phyloP scores from a whole-genome alignment of 192 early-diverging fungal genomes.

The Gonapodya prolifera region DNA sequence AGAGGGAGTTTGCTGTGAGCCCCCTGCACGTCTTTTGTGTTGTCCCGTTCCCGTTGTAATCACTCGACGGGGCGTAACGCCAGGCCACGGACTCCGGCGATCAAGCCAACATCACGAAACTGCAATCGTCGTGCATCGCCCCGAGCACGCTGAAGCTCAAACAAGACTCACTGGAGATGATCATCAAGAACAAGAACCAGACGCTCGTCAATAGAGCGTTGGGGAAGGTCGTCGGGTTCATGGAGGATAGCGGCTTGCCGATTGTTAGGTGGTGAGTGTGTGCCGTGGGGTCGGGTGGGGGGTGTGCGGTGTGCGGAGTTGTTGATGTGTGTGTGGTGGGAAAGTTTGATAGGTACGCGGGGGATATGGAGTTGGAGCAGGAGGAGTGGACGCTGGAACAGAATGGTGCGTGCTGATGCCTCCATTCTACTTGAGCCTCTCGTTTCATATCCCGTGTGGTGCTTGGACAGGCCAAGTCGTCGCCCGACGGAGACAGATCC shows the following conservation, averaged over 20 bases:
- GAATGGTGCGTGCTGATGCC: constrained; percentile 7
- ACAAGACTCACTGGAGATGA: constrained; percentile 70
- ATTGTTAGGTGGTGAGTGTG: no score
- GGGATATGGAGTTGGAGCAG: constrained; percentile 34
- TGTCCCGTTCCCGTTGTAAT: no score
- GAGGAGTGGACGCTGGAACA: constrained; percentile 18
- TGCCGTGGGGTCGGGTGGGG: no score
- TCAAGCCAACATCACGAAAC: constrained; percentile 19
- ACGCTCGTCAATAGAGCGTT: constrained; percentile 69
- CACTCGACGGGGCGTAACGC: no score
- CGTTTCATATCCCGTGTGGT: background rate
- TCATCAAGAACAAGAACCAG: constrained; percentile 57
- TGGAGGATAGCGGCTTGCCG: constrained; percentile 8
- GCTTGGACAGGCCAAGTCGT: background rate
- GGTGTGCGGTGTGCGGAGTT: constrained; percentile 26
- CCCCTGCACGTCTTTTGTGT: no score
- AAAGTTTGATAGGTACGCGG: constrained; percentile 39
- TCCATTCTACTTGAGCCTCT: background rate
- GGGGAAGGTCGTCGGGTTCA: constrained; percentile 40
- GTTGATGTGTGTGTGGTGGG: constrained; percentile 13
- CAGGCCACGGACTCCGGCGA: constrained; percentile 29
- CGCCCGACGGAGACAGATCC: constrained; percentile 29
- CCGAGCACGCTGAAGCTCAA: constrained; percentile 55
- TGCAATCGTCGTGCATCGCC: constrained; percentile 29
- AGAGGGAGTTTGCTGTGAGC: constrained; percentile 25